Base-by-base conservation (phyloP, 2,329 filamentous ascomycete species). In the Aspergillus intermedius region DNA sequence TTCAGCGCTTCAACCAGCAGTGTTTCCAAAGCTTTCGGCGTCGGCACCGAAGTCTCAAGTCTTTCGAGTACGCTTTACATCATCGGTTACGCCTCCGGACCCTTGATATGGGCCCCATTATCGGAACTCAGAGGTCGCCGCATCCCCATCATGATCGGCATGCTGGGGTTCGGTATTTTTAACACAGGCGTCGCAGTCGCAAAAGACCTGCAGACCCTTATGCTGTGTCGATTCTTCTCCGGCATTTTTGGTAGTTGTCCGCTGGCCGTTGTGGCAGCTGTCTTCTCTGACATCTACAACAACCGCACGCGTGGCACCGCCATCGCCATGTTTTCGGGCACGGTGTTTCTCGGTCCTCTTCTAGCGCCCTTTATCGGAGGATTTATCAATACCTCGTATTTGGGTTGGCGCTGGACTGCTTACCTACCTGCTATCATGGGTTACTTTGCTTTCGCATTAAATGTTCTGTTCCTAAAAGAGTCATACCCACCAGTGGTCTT, bases 401-500 rank as follows among this genome's bases (percentile, higher is more conserved):
- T 77, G 0, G 74, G 73, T 13, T 77, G 74, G 74, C 65, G 74
- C 37, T 77, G 75, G 75, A 76, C 74, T 1, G 62, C 72, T 25
- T 75, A 77, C 53, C 71, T 78, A 19, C 68, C 68, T 3, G 66
- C 70, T 0, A 70, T 81, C 52, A 75, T 80, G 68, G 76, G 73
- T 70, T 90, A 66, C 88, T 95, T 59, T 90, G 89, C 47, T 88
- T 95, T 84, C 9, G 76, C 77, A 48, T 37, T 51, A 0, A 65
- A 68, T 10, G 71, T 75, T 3, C 60, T 55, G 10, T 77, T 79
- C 54, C 65, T 80, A 21, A 62, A 74, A 34, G 78, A 81, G 58
- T 76, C 77, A 0, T 81, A 80, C 49, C 68, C 76, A 0, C 76
- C 77, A 0, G 68, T 76, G 0, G 69, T 81, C 3, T 69, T 81